Evolutionary conservation across 2,329 filamentous ascomycete species (phyloP).

Genomic region (Rutstroemia sydowiana): DNA sequence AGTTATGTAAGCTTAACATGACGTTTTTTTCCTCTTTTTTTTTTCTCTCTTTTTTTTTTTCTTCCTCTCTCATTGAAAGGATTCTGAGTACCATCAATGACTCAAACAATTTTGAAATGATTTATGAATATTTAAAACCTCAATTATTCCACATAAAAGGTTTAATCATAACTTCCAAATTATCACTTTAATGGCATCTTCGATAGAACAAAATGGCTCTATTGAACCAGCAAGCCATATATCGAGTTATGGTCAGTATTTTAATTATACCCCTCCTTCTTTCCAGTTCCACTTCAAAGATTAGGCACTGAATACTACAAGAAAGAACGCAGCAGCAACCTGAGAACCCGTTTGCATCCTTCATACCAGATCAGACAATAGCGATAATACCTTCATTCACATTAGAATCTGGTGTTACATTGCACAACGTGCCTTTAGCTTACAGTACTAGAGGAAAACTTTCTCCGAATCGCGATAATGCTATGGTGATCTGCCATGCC

Average conservation of each 20-base stretch:
- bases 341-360: constrained; percentile 81
- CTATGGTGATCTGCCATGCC: constrained; percentile 74
- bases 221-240: not conserved
- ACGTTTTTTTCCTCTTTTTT: no score
- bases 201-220: not conserved
- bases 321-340: constrained; percentile 50
- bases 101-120: not conserved
- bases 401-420: constrained; percentile 81
- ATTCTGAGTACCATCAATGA: no score
- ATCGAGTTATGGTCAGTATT: constrained; percentile 25
- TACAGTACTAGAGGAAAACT: constrained; percentile 60
- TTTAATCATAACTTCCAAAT: not conserved
- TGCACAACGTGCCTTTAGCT: constrained; percentile 67
- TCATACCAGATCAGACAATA: constrained; percentile 85
- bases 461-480: constrained; percentile 53
- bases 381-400: constrained; percentile 83
- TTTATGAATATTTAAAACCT: not conserved
- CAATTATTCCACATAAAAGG: not conserved
- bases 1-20: no score
- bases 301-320: constrained; percentile 46
- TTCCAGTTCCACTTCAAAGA: constrained; percentile 29
- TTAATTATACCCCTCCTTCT: constrained; percentile 6
- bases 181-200: not conserved
- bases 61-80: no score
- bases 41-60: no score